A percentile compares a stretch with the other conserved stretches of the same genome.
Evolutionary conservation across 495 filamentous ascomycete species (phyloP).

Genomic region (Penicillium egyptiacum): DNA sequence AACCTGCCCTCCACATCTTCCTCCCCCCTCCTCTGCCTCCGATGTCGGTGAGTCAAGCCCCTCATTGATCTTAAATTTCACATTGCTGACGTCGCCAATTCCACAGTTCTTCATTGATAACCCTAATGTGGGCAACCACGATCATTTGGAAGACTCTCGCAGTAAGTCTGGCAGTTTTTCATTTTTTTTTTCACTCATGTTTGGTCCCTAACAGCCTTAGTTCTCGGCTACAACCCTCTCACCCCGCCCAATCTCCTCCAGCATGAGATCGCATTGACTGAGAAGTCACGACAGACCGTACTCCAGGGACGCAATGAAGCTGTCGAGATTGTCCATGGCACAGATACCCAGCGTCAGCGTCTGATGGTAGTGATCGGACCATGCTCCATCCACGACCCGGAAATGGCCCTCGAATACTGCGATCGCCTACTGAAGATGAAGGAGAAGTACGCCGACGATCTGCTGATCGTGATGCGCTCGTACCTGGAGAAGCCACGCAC

Average conservation of each 20-base stretch:
- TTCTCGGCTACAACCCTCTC: constrained; percentile 88
- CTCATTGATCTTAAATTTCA: constrained; percentile 13
- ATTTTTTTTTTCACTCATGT: background rate
- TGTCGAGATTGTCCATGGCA: constrained; percentile 75
- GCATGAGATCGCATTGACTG: constrained; percentile 84
- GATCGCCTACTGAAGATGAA: constrained; percentile 77
- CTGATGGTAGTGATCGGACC: constrained; percentile 93
- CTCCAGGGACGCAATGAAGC: constrained; percentile 78
- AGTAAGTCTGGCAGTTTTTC: constrained; percentile 55
- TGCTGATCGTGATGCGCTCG: constrained; percentile 94
- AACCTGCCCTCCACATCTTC: background rate
- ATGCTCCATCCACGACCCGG: constrained; percentile 96
- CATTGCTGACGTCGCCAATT: constrained; percentile 15
- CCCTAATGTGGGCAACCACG: constrained; percentile 79
- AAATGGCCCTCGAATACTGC: constrained; percentile 91
- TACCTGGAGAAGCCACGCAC: constrained; percentile 99
- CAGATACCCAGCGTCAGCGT: constrained; percentile 66
- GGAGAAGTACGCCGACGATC: constrained; percentile 84
- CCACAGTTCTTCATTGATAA: constrained; percentile 84
- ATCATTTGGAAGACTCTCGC: constrained; percentile 83
- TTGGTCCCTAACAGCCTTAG: constrained; percentile 42
- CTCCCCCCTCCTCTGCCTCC: constrained; percentile 13
- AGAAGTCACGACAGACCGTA: constrained; percentile 76
- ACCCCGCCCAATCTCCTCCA: constrained; percentile 93
- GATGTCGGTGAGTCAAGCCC: constrained; percentile 46